These are phyloP conservation scores for Botrytis hyacinthi DNA, from an alignment of 2,329 filamentous ascomycete genomes.

Conservation along the genomic window DNA sequence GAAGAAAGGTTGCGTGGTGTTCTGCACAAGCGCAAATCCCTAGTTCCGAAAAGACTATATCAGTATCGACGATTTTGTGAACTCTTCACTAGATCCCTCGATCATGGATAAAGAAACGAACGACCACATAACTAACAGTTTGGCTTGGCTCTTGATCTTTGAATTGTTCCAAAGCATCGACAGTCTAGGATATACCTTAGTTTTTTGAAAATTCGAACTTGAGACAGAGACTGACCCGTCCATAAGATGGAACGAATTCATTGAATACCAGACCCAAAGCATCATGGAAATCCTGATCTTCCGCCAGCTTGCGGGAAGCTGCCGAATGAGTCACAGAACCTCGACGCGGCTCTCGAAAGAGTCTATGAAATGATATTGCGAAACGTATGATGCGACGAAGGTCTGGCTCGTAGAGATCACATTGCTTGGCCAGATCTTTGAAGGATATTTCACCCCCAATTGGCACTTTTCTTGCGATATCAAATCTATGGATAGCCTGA, in stretches of 20 bases:
- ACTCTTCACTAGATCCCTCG: not conserved
- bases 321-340: conserved; percentile 5
- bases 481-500: conserved; percentile 1
- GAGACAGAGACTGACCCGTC: not conserved
- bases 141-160: not conserved
- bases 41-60: not conserved
- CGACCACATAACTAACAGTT: not conserved
- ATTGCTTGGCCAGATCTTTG: not conserved
- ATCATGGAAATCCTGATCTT: not conserved
- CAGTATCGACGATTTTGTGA: not conserved
- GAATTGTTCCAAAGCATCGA: not conserved
- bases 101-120: not conserved
- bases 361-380: conserved; percentile 3
- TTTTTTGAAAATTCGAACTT: not conserved
- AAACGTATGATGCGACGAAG: conserved; percentile 5
- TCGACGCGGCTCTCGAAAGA: conserved; percentile 1
- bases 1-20: not conserved
- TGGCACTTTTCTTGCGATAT: conserved; percentile 7
- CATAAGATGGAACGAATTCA: not conserved
- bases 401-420: not conserved
- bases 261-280: not conserved
- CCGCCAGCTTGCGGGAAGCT: not conserved
- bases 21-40: not conserved
- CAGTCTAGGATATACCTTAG: not conserved
- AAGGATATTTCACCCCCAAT: conserved; percentile 3